phyloP scores from a whole-genome alignment of 1,139 yeast genomes.

The Blastobotrys elegans region DNA sequence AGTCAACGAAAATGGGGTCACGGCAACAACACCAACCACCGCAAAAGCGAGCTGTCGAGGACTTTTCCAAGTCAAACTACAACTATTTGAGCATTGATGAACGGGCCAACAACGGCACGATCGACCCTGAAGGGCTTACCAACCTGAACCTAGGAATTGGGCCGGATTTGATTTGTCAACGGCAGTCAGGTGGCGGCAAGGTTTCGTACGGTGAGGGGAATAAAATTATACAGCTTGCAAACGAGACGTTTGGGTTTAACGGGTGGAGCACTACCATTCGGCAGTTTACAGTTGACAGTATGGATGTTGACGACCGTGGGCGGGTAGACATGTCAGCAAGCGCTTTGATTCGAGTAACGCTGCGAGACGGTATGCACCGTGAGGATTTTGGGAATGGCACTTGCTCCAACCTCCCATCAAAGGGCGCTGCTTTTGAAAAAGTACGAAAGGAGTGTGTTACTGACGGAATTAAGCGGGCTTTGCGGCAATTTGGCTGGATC shows the following conservation, averaged over 20 bases:
- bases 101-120: neutral
- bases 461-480: constrained; percentile 69
- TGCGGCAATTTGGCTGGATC: constrained; percentile 61
- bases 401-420: constrained; percentile 57
- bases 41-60: neutral
- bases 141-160: constrained; percentile 47
- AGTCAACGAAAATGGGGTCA: too few relatives aligned
- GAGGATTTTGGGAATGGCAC: constrained; percentile 79
- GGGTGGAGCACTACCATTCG: constrained; percentile 61
- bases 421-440: constrained; percentile 68
- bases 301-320: constrained; percentile 36
- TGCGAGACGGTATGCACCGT: constrained; percentile 66
- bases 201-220: constrained; percentile 42
- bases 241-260: constrained; percentile 56
- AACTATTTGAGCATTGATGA: constrained; percentile 8
- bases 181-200: constrained; percentile 48
- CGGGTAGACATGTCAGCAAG: constrained; percentile 53
- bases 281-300: constrained; percentile 33
- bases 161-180: constrained; percentile 79
- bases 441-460: constrained; percentile 75
- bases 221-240: constrained; percentile 50
- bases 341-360: constrained; percentile 62
- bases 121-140: constrained; percentile 3
- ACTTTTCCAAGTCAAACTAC: neutral
- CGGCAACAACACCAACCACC: too few relatives aligned